Conservation (phyloP, 208 protist genomes). For the Leishmania major region DNA sequence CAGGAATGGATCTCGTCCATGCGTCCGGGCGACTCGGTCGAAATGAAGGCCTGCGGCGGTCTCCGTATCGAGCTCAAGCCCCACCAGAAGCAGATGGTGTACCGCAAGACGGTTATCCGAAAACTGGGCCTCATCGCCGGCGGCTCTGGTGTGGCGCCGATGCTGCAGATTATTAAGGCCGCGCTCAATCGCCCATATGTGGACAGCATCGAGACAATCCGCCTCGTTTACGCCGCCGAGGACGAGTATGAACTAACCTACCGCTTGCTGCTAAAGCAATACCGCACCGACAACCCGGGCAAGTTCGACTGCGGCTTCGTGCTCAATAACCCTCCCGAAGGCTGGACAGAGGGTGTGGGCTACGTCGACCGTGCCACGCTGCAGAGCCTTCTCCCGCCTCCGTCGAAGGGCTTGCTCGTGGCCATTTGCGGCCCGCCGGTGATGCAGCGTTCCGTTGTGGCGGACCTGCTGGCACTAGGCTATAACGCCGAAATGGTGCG, state of each 20-base stretch:
- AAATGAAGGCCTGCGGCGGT: slow-evolving; percentile 76
- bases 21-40: slow-evolving; percentile 70
- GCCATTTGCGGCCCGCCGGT: slow-evolving; percentile 75
- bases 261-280: slow-evolving; percentile 44
- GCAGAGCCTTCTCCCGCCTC: slow-evolving; percentile 47
- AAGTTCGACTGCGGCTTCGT: slow-evolving; percentile 71
- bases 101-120: slow-evolving; percentile 37
- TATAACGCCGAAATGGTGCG: slow-evolving; percentile 55
- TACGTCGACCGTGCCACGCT: slow-evolving; percentile 67
- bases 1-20: slow-evolving; percentile 64
- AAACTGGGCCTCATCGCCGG: slow-evolving; percentile 74
- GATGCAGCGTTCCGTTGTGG: slow-evolving; percentile 66
- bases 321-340: slow-evolving; percentile 62
- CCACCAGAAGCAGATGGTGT: slow-evolving; percentile 36
- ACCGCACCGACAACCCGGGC: slow-evolving; percentile 33
- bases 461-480: slow-evolving; percentile 33
- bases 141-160: slow-evolving; percentile 91
- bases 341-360: slow-evolving; percentile 69
- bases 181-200: slow-evolving; percentile 71
- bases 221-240: slow-evolving; percentile 76
- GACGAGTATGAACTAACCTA: slow-evolving; percentile 65
- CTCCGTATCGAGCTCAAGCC: slow-evolving; percentile 56
- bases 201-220: slow-evolving; percentile 52
- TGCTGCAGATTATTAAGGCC: slow-evolving; percentile 91
- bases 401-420: slow-evolving; percentile 61